These are phyloP conservation scores for Chrysanthemum seticuspe DNA, from an alignment of 129 eudicot genomes.

Conservation along the genomic window DNA sequence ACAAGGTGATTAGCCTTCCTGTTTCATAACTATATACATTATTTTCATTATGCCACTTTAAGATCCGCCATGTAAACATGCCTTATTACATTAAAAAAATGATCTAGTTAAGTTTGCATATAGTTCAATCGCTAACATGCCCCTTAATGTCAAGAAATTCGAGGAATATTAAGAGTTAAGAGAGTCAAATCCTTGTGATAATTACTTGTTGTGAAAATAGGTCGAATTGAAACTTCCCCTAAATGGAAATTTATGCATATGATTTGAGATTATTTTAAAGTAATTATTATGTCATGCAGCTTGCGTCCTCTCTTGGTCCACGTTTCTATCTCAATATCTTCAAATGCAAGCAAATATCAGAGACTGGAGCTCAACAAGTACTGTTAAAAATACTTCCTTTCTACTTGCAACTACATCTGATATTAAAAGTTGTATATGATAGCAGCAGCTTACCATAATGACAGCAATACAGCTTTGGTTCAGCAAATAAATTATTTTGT, in stretches of 20 bases:
- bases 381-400: constrained; percentile 4
- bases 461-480: not conserved
- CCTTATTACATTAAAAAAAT: not conserved
- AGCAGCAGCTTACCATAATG: constrained; percentile 9
- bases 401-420: not conserved
- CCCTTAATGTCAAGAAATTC: constrained; percentile 5
- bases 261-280: not conserved
- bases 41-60: constrained; percentile 9
- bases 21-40: constrained; percentile 15
- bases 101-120: constrained; percentile 2
- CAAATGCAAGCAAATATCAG: constrained; percentile 97
- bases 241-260: constrained; percentile 11
- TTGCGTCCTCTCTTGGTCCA: constrained; percentile 95
- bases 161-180: constrained; percentile 18
- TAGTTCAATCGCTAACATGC: constrained; percentile 6
- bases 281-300: constrained; percentile 41
- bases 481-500: not conserved
- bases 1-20: constrained; percentile 57
- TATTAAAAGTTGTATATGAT: constrained; percentile 11
- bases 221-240: not conserved
- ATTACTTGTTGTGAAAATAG: not conserved
- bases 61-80: constrained; percentile 2
- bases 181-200: not conserved
- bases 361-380: constrained; percentile 99
- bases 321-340: constrained; percentile 93